phyloP scores from a whole-genome alignment of 768 basidiomycete species.

The Coprinopsis cinerea region DNA sequence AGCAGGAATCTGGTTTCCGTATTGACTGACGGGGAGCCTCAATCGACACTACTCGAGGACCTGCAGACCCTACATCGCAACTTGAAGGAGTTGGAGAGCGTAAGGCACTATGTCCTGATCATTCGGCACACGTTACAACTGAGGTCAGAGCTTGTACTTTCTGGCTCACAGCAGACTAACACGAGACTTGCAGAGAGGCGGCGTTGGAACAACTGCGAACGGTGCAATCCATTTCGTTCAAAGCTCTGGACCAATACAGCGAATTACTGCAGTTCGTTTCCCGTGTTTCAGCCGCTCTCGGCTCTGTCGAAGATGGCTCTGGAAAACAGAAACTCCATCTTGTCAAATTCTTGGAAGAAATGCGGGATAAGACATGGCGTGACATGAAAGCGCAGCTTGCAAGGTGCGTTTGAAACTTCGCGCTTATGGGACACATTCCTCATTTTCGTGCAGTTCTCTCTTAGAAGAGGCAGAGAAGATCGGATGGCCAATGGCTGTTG shows the following conservation, averaged over 20 bases:
- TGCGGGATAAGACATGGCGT: slow-evolving; percentile 71
- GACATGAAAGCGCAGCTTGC: slow-evolving; percentile 65
- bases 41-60: slow-evolving; percentile 71
- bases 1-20: slow-evolving; percentile 59
- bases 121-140: slow-evolving; percentile 64
- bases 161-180: too few relatives aligned
- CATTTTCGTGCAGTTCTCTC: slow-evolving; percentile 43
- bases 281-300: slow-evolving; percentile 40
- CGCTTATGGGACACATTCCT: not conserved
- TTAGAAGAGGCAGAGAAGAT: slow-evolving; percentile 62
- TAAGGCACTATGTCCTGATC: slow-evolving; percentile 71
- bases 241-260: slow-evolving; percentile 52
- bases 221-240: slow-evolving; percentile 30
- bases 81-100: slow-evolving; percentile 69
- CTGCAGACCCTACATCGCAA: slow-evolving; percentile 74
- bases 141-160: slow-evolving; percentile 63
- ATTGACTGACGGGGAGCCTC: slow-evolving; percentile 38
- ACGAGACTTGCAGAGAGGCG: slow-evolving; percentile 42
- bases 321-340: slow-evolving; percentile 53
- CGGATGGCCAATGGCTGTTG: slow-evolving; percentile 78
- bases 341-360: slow-evolving; percentile 50
- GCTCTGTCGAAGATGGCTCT: slow-evolving; percentile 38
- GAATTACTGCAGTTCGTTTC: slow-evolving; percentile 56
- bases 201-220: slow-evolving; percentile 50
- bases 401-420: slow-evolving; percentile 37